Evolutionary conservation across 805 yeast species (phyloP).

Genomic region (Candida schatavii): DNA sequence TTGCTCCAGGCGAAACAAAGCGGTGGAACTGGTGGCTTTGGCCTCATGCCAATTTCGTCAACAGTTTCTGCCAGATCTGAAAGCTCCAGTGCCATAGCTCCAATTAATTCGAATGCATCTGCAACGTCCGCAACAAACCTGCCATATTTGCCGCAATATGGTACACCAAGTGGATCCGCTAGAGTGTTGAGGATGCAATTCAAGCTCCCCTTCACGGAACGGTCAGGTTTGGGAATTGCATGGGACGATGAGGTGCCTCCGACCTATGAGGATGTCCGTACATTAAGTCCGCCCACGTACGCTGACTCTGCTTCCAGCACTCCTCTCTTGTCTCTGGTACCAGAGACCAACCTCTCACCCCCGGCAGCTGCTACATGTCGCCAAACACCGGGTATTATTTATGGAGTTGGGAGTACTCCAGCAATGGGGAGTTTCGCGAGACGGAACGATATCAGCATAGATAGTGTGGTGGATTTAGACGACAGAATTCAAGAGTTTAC

Average conservation of each 20-base stretch:
- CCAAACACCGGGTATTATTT: conserved; percentile 34
- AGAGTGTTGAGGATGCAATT: conserved; percentile 94
- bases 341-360: conserved; percentile 5
- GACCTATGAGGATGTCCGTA: conserved; percentile 78
- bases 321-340: conserved; percentile 7
- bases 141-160: conserved; percentile 32
- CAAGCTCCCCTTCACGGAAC: conserved; percentile 74
- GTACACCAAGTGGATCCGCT: conserved; percentile 92
- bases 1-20: conserved; percentile 39
- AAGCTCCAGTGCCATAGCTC: not conserved
- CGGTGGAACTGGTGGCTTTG: conserved; percentile 6
- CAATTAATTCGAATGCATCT: conserved; percentile 6
- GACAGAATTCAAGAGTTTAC: conserved; percentile 33
- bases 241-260: conserved; percentile 99
- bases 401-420: conserved; percentile 46
- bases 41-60: conserved; percentile 26
- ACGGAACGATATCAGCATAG: conserved; percentile 18
- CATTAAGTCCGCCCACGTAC: conserved; percentile 86
- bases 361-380: conserved; percentile 12
- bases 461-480: conserved; percentile 27
- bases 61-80: conserved; percentile 14
- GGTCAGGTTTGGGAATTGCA: conserved; percentile 93
- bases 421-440: conserved; percentile 20
- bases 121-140: conserved; percentile 25
- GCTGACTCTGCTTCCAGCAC: conserved; percentile 17